Conservation (phyloP, 2,329 filamentous ascomycete genomes). For the Colletotrichum siamense region DNA sequence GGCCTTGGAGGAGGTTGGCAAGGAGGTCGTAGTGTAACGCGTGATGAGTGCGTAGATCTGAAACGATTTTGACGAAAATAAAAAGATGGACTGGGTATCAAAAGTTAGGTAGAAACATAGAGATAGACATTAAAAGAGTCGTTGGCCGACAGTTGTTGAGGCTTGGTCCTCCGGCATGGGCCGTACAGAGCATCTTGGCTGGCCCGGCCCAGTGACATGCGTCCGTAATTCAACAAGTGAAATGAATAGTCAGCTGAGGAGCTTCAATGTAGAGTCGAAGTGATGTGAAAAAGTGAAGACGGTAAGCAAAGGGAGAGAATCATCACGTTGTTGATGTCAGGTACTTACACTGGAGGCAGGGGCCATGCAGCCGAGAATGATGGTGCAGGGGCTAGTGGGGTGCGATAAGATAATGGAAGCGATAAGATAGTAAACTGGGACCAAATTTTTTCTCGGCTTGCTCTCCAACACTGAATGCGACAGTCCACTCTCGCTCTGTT, state of each 20-base stretch:
- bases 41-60: not conserved
- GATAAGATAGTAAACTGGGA: constrained; percentile 23
- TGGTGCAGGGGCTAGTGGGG: not conserved
- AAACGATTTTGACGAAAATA: not conserved
- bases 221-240: not conserved
- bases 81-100: not conserved
- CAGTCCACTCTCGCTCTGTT: not conserved
- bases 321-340: not conserved
- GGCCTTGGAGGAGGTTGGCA: constrained; percentile 55
- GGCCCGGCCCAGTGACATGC: not conserved
- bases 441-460: constrained; percentile 4
- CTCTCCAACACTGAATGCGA: not conserved
- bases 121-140: not conserved
- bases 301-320: not conserved
- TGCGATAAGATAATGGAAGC: constrained; percentile 26
- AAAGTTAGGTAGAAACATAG: not conserved
- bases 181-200: not conserved
- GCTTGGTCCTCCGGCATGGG: not conserved
- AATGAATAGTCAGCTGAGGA: not conserved
- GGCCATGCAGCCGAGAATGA: not conserved
- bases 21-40: constrained; percentile 25
- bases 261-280: not conserved
- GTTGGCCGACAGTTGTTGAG: not conserved
- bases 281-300: not conserved
- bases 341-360: not conserved